Conservation (phyloP, 164 flowering plant species). For the Sedum album region DNA sequence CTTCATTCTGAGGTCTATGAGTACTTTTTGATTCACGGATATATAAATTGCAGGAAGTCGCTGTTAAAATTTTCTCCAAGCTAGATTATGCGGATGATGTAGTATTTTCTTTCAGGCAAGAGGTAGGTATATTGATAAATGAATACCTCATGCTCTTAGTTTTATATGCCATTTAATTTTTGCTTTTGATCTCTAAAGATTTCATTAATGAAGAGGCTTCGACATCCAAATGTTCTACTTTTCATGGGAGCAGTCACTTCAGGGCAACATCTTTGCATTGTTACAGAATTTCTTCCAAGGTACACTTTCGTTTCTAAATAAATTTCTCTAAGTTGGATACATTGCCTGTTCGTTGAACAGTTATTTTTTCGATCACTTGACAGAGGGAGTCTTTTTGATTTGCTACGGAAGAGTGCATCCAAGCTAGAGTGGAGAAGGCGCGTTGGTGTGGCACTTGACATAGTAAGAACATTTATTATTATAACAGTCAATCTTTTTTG, state of each 20-base stretch:
- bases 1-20: too few relatives aligned
- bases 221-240: conserved; percentile 94
- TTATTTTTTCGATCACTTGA: conserved; percentile 14
- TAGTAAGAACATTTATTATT: conserved; percentile 36
- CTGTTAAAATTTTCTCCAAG: conserved; percentile 89
- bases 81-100: conserved; percentile 93
- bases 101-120: conserved; percentile 75
- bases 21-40: too few relatives aligned
- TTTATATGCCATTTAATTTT: too few relatives aligned
- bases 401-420: conserved; percentile 58
- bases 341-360: conserved; percentile 9
- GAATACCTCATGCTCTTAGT: background rate
- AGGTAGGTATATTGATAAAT: conserved; percentile 34
- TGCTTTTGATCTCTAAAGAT: conserved; percentile 44
- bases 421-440: conserved; percentile 84
- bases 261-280: conserved; percentile 85
- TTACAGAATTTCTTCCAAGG: conserved; percentile 98
- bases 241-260: conserved; percentile 98
- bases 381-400: conserved; percentile 89
- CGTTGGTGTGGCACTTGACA: conserved; percentile 80
- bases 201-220: conserved; percentile 87
- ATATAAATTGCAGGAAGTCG: too few relatives aligned
- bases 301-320: conserved; percentile 14
- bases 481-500: too few relatives aligned
- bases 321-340: background rate